Evolutionary conservation across 306 rosid species (phyloP), one percentile per base, ranked within the genome.

Genomic region (Lathyrus oleraceus): DNA sequence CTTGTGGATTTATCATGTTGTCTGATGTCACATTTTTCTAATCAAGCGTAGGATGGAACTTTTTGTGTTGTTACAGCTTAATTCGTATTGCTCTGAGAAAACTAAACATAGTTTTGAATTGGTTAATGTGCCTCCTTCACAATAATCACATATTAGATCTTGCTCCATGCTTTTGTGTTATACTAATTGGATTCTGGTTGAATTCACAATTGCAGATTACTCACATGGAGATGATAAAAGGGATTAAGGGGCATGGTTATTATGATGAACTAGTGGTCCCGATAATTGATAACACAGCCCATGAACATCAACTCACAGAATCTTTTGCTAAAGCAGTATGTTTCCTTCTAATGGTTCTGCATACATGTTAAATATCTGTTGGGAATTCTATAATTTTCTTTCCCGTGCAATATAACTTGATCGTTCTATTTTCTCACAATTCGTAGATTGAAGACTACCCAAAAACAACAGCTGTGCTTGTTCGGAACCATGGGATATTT

Each of bases 191-290:
- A n/a, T 54, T 43, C 32, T 72, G 62, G 25, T 52, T 54, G 36
- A 52, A 30, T 66, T 57, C 36, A 69, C 65, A 73, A 81, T 61
- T 84, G 86, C 92, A 94, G 98, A 94, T 94, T 53, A 85, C 94
- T 74, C 97, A 94, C 83, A 90, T 94, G 98, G 98, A 93, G 85
- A 93, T 93, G 98, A 94, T 94, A 75, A 94, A 94, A 84, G 98
- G 97, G 81, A 94, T 94, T 85, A 75, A 90, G 77, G 98, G 97
- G 70, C 98, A 94, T 81, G 98, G 98, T 62, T 94, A 94, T 81
- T 81, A 87, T 81, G 98, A 94, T 80, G 98, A 94, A 82, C 95
- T 94, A 61, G 97, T 94, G 78, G 87, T 94, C 58, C 98, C 98
- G 6, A 90, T 94, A 15, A 88, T 94, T 71, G 97, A 94, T 81